These are phyloP conservation scores for Mallotus japonicus DNA, from an alignment of 441 rosid species.

Conservation along the genomic window DNA sequence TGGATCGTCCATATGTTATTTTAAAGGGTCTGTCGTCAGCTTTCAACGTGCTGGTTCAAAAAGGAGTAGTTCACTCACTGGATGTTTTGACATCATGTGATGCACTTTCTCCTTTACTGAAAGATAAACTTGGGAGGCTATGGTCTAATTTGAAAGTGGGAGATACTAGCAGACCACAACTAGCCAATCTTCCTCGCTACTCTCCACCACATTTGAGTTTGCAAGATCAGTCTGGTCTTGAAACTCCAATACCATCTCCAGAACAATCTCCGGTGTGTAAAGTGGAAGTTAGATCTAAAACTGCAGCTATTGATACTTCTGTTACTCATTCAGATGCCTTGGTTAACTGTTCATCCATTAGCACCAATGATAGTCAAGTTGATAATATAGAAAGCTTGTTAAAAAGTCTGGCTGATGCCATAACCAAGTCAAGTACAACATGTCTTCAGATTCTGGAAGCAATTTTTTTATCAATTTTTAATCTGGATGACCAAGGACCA, in stretches of 20 bases:
- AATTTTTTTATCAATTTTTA: slow-evolving; percentile 34
- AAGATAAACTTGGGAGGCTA: slow-evolving; percentile 49
- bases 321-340: slow-evolving; percentile 20
- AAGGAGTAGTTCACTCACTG: slow-evolving; percentile 62
- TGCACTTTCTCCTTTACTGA: slow-evolving; percentile 47
- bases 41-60: slow-evolving; percentile 48
- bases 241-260: slow-evolving; percentile 19
- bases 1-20: slow-evolving; percentile 40
- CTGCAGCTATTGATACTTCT: slow-evolving; percentile 20
- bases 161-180: slow-evolving; percentile 20
- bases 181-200: slow-evolving; percentile 19
- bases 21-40: slow-evolving; percentile 55
- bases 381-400: slow-evolving; percentile 29
- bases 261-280: slow-evolving; percentile 13
- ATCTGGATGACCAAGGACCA: slow-evolving; percentile 22
- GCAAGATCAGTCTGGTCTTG: slow-evolving; percentile 20
- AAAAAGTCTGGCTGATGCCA: slow-evolving; percentile 33
- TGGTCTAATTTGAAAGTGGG: slow-evolving; percentile 26
- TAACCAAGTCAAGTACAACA: slow-evolving; percentile 28
- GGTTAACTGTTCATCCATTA: slow-evolving; percentile 17
- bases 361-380: slow-evolving; percentile 17
- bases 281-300: slow-evolving; percentile 11
- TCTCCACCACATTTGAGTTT: slow-evolving; percentile 17
- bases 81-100: slow-evolving; percentile 48
- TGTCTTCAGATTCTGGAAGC: slow-evolving; percentile 38